phyloP scores from a whole-genome alignment of 257 asterid species.

The Fraxinus anomala region DNA sequence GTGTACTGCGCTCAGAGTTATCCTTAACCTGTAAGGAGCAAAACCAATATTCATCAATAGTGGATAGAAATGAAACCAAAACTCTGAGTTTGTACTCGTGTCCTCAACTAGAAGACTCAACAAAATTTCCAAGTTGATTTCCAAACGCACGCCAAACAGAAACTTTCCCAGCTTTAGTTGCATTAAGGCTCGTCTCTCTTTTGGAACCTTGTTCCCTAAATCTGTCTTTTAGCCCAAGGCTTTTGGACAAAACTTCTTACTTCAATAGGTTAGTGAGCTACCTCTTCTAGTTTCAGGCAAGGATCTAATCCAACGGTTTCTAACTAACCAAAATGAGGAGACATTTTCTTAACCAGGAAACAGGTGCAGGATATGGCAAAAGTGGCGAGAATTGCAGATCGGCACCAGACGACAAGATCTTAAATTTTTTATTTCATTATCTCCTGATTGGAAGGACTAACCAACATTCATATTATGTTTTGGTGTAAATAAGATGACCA shows the following conservation, averaged over 20 bases:
- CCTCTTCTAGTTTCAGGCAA: not conserved
- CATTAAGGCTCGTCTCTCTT: not conserved
- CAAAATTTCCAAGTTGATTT: not conserved
- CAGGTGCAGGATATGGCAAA: not conserved
- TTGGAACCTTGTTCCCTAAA: not conserved
- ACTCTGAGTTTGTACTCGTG: not conserved
- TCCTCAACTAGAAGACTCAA: not conserved
- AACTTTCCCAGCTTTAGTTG: not conserved
- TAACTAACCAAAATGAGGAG: not conserved
- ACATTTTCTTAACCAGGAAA: not conserved
- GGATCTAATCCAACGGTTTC: not conserved
- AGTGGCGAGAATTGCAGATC: not conserved
- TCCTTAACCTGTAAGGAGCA: slow-evolving; percentile 62
- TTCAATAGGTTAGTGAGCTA: not conserved
- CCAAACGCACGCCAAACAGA: not conserved
- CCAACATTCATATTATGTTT: not conserved
- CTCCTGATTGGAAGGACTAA: not conserved
- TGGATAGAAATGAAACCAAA: not conserved
- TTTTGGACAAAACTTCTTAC: not conserved
- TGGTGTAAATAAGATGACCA: not conserved
- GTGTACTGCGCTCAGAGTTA: slow-evolving; percentile 84
- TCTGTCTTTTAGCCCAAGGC: not conserved
- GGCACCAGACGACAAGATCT: not conserved
- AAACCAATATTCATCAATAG: not conserved
- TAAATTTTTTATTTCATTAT: not conserved